Evolutionary conservation across 257 asterid species (phyloP), one percentile per base, ranked within the genome.

Genomic region (Fraxinus excelsior): DNA sequence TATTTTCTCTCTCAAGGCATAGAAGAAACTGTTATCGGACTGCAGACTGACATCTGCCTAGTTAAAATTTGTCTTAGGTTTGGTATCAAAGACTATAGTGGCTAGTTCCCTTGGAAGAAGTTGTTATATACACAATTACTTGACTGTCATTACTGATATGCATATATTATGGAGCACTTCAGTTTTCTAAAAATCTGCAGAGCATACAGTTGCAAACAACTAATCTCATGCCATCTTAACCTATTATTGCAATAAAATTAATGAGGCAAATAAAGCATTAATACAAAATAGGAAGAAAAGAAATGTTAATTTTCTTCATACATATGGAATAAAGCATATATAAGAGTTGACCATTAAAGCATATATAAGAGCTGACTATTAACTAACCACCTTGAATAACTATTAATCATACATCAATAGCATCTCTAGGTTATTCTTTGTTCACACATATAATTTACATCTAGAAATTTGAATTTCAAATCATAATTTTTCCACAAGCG

Each of bases 401-500:
- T 46, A 46, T 73, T 21, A 38, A 21, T 23, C 29, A 28, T 67
- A 19, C 10, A 31, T 67, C 70, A 53, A 74, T 42, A 31, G 26
- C 35, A 21, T 11, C 31, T 12, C 37, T 34, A 19, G 62, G 34
- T 64, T 40, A 19, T 71, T 60, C 58, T 38, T 40, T n/a, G 31
- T 46, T 44, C 18, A 42, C 4, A 56, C 67, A 58, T 42, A 62
- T 60, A 56, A 53, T 74, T 44, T 67, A 60, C 49, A 16, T 46
- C 44, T 70, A 60, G 64, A 34, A 64, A 4, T 13, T 72, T 51
- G 34, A 23, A 58, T 58, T 21, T 21, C 28, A n/a, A 29, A n/a
- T 58, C 31, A 2, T 58, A 62, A 7, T 62, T 62, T 62, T 62
- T 26, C 67, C 68, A 70, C 40, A 53, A 68, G 21, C 78, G 23